Base-by-base conservation (phyloP, 768 basidiomycete genomes). In the Psilocybe subaeruginosa region DNA sequence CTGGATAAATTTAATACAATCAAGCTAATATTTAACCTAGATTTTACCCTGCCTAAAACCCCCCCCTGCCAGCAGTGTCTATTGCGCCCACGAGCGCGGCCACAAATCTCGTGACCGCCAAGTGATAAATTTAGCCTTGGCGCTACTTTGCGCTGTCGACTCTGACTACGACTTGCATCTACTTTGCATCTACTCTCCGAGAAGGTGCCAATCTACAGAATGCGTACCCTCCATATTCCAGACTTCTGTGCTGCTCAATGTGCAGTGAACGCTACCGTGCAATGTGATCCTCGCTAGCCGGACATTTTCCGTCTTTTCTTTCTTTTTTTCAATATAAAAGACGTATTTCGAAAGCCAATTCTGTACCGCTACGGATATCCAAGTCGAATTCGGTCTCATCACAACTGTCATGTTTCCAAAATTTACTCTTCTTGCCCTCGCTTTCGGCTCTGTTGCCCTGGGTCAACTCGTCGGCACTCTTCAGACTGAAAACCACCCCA, bases 381-480 rank as follows among this genome's bases (percentile, higher is more conserved):
- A 12, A 49, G 14, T 19, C 19, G 8, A 35, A 33, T 19, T 31
- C 12, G 16, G 33, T 19, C 7, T 37, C 33, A 33, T 33, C 8
- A n/a, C 54, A 56, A 17, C 7, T 19, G 27, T 17, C 9, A 53
- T 61, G 73, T 68, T 73, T 59, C 63, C 70, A 4, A 60, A 53
- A 47, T 52, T 62, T 50, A 67, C 73, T 66, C 69, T 74, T 52
- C 35, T 72, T 60, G 56, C 68, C 39, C 62, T 72, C 55, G 65
- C 74, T 51, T 59, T 72, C 50, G 62, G 68, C 27, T 67, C 78
- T 31, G 66, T 75, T 31, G 75, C 68, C n/a, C 69, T 62, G 43
- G 80, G 69, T 60, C 81, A 81, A 66, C 80, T 81, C 63, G 75
- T 74, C 59, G 80, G 80, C 66, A 80, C 77, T 2, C 60, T 69